phyloP scores from a whole-genome alignment of 495 filamentous ascomycete species.

The Aspergillus egyptiacus region DNA sequence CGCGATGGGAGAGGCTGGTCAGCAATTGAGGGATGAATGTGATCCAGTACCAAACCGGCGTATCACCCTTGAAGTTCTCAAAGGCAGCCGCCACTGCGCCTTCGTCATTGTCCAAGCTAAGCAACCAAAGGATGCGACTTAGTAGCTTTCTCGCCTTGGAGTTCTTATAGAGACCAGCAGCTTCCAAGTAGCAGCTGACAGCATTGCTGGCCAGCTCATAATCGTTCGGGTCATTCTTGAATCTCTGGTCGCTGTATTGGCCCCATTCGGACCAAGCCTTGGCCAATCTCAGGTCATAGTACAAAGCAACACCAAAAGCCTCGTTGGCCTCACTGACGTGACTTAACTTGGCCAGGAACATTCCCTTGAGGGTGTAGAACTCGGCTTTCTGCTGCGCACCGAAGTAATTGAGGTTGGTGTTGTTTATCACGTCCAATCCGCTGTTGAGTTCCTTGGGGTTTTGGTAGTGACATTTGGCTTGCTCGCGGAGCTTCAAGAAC shows the following conservation, averaged over 20 bases:
- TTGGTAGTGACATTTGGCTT: conserved; percentile 97
- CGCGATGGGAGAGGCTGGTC: conserved; percentile 79
- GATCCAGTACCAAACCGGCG: conserved; percentile 98
- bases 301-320: conserved; percentile 89
- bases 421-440: conserved; percentile 97
- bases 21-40: conserved; percentile 97
- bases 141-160: conserved; percentile 93
- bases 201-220: conserved; percentile 80
- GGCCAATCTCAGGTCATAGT: conserved; percentile 87
- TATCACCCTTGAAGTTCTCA: conserved; percentile 91
- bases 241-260: conserved; percentile 91
- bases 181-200: conserved; percentile 92
- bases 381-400: conserved; percentile 93
- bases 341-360: conserved; percentile 93
- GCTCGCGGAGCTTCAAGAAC: conserved; percentile 93
- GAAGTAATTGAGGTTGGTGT: conserved; percentile 98
- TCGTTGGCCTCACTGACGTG: conserved; percentile 86
- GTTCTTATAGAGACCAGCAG: conserved; percentile 91
- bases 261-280: conserved; percentile 99
- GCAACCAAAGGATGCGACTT: conserved; percentile 91
- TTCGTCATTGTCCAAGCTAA: conserved; percentile 86
- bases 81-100: conserved; percentile 75
- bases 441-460: conserved; percentile 84
- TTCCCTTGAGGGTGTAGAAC: conserved; percentile 98
- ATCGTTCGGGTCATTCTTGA: conserved; percentile 80